Conservation (phyloP, 768 basidiomycete species). For the Amanita subjunquillea region DNA sequence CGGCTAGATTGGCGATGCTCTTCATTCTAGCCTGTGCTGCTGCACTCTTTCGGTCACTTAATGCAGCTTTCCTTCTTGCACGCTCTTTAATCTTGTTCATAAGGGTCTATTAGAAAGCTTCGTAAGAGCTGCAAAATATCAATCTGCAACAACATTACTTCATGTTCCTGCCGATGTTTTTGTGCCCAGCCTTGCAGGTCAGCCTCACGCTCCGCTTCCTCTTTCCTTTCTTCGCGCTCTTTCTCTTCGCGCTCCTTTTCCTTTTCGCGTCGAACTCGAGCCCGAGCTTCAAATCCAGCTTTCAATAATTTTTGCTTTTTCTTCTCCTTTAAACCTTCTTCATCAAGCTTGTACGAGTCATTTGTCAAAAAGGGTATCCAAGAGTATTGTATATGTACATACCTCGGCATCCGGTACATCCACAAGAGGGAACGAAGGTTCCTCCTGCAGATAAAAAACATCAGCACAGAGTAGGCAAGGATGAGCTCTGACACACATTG, state of each 20-base stretch:
- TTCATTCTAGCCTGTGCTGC: conserved; percentile 96
- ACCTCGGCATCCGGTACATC: conserved; percentile 87
- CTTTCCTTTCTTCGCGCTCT: conserved; percentile 57
- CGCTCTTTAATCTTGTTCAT: conserved; percentile 84
- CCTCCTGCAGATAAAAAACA: conserved; percentile 39
- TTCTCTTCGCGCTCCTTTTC: conserved; percentile 74
- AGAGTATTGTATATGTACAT: conserved; percentile 16
- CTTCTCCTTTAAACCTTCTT: conserved; percentile 91
- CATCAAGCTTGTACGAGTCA: conserved; percentile 49
- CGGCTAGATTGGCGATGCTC: conserved; percentile 84
- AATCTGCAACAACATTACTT: conserved; percentile 31
- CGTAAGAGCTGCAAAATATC: not conserved
- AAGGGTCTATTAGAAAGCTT: conserved; percentile 37
- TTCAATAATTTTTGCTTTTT: conserved; percentile 87
- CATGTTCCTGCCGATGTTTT: conserved; percentile 69
- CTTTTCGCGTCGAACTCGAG: conserved; percentile 77
- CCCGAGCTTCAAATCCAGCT: conserved; percentile 87
- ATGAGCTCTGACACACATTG: conserved; percentile 21
- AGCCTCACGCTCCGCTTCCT: conserved; percentile 65
- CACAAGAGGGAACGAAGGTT: conserved; percentile 83
- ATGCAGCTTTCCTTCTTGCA: conserved; percentile 64
- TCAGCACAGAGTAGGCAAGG: not conserved
- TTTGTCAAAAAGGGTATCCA: not conserved
- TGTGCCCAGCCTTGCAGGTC: conserved; percentile 69
- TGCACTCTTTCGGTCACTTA: conserved; percentile 88